Evolutionary conservation across 371 early-diverging fungal genomes (phyloP), one percentile per base, ranked within the genome.

Genomic region (Mortierella sp.): DNA sequence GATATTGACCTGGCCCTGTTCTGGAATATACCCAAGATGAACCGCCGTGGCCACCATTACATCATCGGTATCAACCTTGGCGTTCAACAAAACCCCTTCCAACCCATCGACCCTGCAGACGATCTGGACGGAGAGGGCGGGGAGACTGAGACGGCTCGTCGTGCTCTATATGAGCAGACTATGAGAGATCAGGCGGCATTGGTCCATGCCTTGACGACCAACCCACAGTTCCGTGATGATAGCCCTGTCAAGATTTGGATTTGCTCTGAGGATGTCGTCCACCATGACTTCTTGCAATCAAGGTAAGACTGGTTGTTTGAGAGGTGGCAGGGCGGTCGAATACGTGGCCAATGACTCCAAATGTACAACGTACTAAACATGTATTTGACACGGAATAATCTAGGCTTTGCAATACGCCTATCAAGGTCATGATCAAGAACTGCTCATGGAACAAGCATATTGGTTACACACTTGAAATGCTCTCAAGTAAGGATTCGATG

Each of bases 1-100:
- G 97, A 97, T 76, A 91, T 97, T 32, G 99, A 98, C 81, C 89
- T 98, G 70, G 90, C 94, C 4, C 78, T 98, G n/a, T 95, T 96
- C 80, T 98, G 97, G 97, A 92, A 94, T 63, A 90, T 92, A 18
- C 93, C 91, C 44, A 89, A 89, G 38, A 82, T 88, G 84, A 89
- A 83, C 54, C 90, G 91, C 2, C 91, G 90, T 51, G 94, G 98
- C 0, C 97, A 97, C 80, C 97, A 97, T 82, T 96, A 95, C 74
- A 95, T 97, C 72, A 94, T 96, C 55, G 97, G 98, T 24, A 95
- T 97, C 73, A 97, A 97, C 80, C 85, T 97, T 8, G 93, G 93
- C n/a, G 91, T 95, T 24, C 95, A 95, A 60, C 92, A 94, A 74
- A 95, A 92, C 81, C 96, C 93, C 21, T 90, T 92, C 84, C 91